phyloP scores from a whole-genome alignment of 495 filamentous ascomycete species.

The Lepidopterella palustris region DNA sequence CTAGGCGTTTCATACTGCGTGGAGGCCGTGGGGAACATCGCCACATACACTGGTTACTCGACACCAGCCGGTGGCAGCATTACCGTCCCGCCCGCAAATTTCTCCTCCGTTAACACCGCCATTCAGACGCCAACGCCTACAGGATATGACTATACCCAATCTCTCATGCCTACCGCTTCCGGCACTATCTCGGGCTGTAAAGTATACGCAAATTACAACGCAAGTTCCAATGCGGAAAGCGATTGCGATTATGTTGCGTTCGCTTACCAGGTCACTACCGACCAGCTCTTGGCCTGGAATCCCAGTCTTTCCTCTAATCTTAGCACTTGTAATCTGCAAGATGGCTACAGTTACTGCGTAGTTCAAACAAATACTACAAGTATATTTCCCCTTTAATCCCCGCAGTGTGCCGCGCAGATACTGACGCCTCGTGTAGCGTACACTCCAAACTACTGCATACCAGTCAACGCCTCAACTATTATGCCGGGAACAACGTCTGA shows the following conservation, averaged over 20 bases:
- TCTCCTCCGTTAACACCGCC: background rate
- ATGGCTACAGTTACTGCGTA: background rate
- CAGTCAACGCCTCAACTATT: background rate
- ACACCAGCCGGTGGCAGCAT: no score
- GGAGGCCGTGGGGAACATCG: constrained; percentile 21
- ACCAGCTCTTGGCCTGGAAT: background rate
- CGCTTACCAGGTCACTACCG: background rate
- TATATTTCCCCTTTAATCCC: background rate
- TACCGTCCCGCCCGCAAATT: background rate
- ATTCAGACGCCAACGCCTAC: background rate
- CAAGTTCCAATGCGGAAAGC: background rate
- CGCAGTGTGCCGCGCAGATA: background rate
- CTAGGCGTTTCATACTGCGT: constrained; percentile 23
- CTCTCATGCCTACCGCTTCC: background rate
- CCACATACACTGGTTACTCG: constrained; percentile 19
- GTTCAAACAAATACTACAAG: background rate
- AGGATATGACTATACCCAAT: no score
- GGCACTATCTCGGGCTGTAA: background rate
- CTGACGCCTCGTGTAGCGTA: background rate
- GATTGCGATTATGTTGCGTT: background rate
- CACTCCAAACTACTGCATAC: background rate
- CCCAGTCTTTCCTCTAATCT: background rate
- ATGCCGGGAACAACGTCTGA: background rate
- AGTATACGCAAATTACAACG: background rate
- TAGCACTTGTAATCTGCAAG: background rate